Percentiles rank a stretch among this genome's conserved stretches.
These are phyloP conservation scores for Lipomyces yamadae DNA, from an alignment of 805 yeast species.

Conservation along the genomic window DNA sequence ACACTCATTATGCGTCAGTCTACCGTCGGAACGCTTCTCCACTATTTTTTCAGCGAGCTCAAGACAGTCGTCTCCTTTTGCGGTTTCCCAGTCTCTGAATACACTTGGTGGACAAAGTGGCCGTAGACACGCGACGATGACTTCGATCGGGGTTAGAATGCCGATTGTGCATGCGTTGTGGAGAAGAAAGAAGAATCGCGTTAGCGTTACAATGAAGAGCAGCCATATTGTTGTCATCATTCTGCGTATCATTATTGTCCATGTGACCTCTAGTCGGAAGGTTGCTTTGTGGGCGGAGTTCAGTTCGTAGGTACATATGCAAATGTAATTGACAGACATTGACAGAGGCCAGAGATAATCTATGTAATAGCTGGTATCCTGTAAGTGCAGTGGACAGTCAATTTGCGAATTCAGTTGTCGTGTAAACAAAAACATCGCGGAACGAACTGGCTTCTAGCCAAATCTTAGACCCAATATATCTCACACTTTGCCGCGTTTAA, in stretches of 20 bases:
- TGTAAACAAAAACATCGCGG: background rate
- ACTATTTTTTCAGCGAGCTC: background rate
- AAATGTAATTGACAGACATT: background rate
- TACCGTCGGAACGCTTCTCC: background rate
- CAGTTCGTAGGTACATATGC: background rate
- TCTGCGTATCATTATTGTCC: background rate
- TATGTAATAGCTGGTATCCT: background rate
- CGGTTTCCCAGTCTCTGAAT: slow-evolving; percentile 30
- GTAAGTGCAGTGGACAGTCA: background rate
- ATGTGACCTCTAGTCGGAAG: background rate
- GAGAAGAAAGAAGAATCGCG: slow-evolving; percentile 19
- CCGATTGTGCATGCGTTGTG: slow-evolving; percentile 25
- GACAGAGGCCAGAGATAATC: background rate
- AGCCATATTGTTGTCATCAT: slow-evolving; percentile 7
- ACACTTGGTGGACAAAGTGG: slow-evolving; percentile 33
- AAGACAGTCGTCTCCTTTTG: background rate
- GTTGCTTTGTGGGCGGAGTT: background rate
- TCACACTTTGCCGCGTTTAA: no score
- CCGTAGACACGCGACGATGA: slow-evolving; percentile 22
- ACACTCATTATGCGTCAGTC: slow-evolving; percentile 3
- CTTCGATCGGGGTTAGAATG: slow-evolving; percentile 29
- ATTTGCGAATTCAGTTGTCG: background rate
- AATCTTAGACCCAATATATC: no score
- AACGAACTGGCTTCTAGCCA: no score
- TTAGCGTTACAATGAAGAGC: slow-evolving; percentile 14